phyloP scores from a whole-genome alignment of 768 basidiomycete species.

The Amylocystis lapponica region DNA sequence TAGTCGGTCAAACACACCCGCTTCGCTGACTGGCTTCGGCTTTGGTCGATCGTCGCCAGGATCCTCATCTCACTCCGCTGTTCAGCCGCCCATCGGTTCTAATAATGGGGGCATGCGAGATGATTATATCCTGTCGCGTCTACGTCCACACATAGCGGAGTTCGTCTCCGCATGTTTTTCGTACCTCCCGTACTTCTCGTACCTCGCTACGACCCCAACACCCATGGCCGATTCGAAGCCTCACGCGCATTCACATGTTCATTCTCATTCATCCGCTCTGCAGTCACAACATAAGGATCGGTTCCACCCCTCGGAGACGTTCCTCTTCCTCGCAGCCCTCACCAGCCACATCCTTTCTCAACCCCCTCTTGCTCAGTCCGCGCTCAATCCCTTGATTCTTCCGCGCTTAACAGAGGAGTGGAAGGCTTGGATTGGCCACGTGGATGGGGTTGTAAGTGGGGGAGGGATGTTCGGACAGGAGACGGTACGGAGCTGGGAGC shows the following conservation, averaged over 20 bases:
- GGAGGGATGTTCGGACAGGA: constrained; percentile 80
- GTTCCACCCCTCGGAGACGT: constrained; percentile 70
- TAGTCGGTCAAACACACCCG: not conserved
- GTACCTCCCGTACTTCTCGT: constrained; percentile 84
- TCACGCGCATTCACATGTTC: constrained; percentile 8
- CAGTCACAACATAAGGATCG: constrained; percentile 57
- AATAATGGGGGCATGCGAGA: constrained; percentile 75
- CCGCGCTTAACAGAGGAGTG: constrained; percentile 70
- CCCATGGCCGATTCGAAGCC: constrained; percentile 22
- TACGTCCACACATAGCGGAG: constrained; percentile 70
- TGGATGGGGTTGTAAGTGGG: constrained; percentile 69
- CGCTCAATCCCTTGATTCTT: constrained; percentile 51
- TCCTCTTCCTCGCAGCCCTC: constrained; percentile 60
- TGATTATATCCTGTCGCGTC: constrained; percentile 68
- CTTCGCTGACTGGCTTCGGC: constrained; percentile 16
- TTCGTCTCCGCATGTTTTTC: constrained; percentile 74
- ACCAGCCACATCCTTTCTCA: constrained; percentile 65
- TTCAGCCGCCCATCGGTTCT: constrained; percentile 9
- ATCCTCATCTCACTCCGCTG: constrained; percentile 5
- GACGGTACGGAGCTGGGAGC: constrained; percentile 63
- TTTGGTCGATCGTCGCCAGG: constrained; percentile 13
- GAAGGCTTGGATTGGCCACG: constrained; percentile 67
- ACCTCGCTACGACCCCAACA: constrained; percentile 32
- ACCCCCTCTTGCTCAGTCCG: constrained; percentile 57
- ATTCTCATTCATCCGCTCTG: constrained; percentile 37